Percentiles rank a stretch among this genome's conserved stretches.
phyloP scores from a whole-genome alignment of 2,329 filamentous ascomycete genomes.

The Nothopassalora personata region DNA sequence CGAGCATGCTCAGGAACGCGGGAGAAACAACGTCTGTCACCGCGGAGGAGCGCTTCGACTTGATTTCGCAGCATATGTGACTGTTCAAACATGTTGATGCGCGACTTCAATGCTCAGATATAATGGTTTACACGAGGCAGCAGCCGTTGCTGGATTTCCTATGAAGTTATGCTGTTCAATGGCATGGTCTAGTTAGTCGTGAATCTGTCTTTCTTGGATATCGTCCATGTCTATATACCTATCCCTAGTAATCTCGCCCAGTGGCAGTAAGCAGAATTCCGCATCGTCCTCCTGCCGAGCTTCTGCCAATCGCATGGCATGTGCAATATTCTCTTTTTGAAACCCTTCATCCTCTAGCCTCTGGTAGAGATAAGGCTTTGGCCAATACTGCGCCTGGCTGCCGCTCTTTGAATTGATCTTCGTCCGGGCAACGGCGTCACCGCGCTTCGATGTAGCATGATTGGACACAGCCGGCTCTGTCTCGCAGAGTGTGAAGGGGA shows the following conservation, averaged over 20 bases:
- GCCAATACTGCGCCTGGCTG: conserved; percentile 11
- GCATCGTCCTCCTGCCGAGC: conserved; percentile 7
- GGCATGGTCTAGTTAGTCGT: neutral
- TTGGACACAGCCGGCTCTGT: conserved; percentile 14
- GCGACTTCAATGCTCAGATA: too few relatives aligned
- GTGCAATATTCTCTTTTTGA: conserved; percentile 17
- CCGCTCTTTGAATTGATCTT: conserved; percentile 20
- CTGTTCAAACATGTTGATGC: too few relatives aligned
- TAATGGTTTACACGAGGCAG: too few relatives aligned
- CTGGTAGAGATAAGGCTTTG: conserved; percentile 14
- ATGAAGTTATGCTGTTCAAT: too few relatives aligned
- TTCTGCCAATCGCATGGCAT: conserved; percentile 18
- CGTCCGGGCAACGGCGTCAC: conserved; percentile 7
- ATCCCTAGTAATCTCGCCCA: conserved; percentile 14
- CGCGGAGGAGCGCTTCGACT: too few relatives aligned
- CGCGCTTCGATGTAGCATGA: conserved; percentile 1
- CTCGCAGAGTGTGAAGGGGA: conserved; percentile 24
- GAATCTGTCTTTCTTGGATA: neutral
- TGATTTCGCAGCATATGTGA: too few relatives aligned
- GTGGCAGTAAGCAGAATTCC: conserved; percentile 16
- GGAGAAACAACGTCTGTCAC: too few relatives aligned
- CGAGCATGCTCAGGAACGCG: neutral
- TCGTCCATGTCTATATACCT: conserved; percentile 18
- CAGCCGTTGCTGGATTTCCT: too few relatives aligned
- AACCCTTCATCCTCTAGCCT: conserved; percentile 22